These are phyloP conservation scores for Scorias spongiosa DNA, from an alignment of 2,329 filamentous ascomycete genomes.

Conservation along the genomic window DNA sequence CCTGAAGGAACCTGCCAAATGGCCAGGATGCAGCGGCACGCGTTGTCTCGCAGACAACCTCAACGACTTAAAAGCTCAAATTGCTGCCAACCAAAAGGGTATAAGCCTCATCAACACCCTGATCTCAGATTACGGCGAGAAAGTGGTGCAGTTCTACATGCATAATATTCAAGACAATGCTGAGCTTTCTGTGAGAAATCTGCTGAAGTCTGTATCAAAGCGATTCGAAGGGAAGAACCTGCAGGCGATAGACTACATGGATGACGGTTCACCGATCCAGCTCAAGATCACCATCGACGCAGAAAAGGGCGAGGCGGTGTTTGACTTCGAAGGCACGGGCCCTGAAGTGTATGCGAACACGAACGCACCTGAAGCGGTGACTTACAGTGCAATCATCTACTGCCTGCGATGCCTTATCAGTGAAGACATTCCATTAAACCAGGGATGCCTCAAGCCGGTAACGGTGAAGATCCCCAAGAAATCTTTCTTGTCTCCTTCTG, in stretches of 20 bases:
- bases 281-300: constrained; percentile 62
- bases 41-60: constrained; percentile 69
- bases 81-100: constrained; percentile 75
- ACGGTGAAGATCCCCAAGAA: constrained; percentile 57
- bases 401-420: constrained; percentile 64
- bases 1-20: constrained; percentile 56
- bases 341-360: constrained; percentile 53
- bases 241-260: constrained; percentile 67
- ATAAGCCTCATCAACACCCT: constrained; percentile 61
- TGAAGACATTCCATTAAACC: constrained; percentile 72
- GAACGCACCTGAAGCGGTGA: constrained; percentile 70
- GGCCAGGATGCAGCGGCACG: constrained; percentile 63
- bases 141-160: constrained; percentile 74
- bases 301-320: constrained; percentile 58
- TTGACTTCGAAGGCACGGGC: constrained; percentile 66
- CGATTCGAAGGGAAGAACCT: constrained; percentile 57
- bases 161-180: constrained; percentile 67
- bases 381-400: constrained; percentile 75
- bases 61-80: constrained; percentile 74
- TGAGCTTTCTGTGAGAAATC: constrained; percentile 55
- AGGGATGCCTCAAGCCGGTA: constrained; percentile 68
- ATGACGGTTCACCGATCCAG: constrained; percentile 65
- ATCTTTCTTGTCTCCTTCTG: constrained; percentile 59
- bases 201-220: constrained; percentile 57
- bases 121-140: constrained; percentile 63